Evolutionary conservation across 2,329 filamentous ascomycete genomes (phyloP).

Genomic region (Mycosphaerella sp.): DNA sequence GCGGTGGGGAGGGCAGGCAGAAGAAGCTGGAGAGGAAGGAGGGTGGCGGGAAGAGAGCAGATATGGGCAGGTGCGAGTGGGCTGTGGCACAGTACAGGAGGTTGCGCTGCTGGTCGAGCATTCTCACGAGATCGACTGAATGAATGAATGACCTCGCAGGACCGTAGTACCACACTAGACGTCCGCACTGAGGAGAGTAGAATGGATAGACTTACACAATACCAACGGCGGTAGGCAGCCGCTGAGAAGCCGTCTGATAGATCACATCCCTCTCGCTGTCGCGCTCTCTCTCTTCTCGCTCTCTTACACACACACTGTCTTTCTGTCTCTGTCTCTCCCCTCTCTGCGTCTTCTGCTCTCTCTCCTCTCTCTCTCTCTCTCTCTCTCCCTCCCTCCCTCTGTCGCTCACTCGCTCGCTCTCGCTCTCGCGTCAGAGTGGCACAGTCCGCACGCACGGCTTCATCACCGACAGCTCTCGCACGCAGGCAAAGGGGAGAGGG

Average conservation of each 20-base stretch:
- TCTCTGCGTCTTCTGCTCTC: too few species aligned
- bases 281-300: too few species aligned
- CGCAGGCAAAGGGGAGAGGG: neutral
- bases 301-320: too few species aligned
- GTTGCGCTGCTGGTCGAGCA: slow-evolving; percentile 1
- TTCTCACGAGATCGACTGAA: neutral
- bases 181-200: neutral
- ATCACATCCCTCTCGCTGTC: slow-evolving; percentile 14
- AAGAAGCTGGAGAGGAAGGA: too few species aligned
- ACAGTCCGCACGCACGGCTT: slow-evolving; percentile 5
- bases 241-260: slow-evolving; percentile 14
- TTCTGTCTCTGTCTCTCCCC: too few species aligned
- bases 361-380: too few species aligned
- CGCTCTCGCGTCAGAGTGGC: neutral
- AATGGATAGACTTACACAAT: slow-evolving; percentile 23
- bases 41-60: neutral
- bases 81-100: neutral
- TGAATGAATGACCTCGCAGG: slow-evolving; percentile 2
- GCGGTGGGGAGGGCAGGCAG: neutral
- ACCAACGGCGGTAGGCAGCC: slow-evolving; percentile 20
- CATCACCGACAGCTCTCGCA: slow-evolving; percentile 1
- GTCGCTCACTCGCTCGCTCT: too few species aligned
- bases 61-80: neutral
- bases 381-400: too few species aligned
- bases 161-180: slow-evolving; percentile 4